Evolutionary conservation across 306 rosid genomes (phyloP), one percentile per base, ranked within the genome.

Genomic region (Ochetophila trinervis): DNA sequence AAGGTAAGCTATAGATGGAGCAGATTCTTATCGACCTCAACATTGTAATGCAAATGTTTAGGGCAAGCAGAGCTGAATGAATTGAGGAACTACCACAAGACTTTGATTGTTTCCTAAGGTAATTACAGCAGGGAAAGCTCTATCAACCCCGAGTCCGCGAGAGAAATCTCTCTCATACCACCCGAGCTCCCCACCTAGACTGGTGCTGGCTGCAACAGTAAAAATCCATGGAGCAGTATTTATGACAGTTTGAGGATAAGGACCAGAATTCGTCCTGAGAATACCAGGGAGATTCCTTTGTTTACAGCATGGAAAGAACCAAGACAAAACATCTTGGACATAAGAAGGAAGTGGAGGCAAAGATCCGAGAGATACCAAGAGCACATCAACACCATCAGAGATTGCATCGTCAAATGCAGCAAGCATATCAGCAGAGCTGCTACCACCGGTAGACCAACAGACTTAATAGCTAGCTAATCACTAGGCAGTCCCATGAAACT

Each of bases 361-460:
- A 12, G 88, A 74, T 14, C 93, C 89, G 8, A 87, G 78, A 66
- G 87, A 87, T 9, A 45, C 75, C 5, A 87, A 86, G 53, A 86
- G 67, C 64, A 86, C 58, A 56, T 84, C 78, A 3, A 86, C 88
- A 1, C 87, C 85, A 60, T 86, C 91, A 61, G 24, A 60, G 40
- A 81, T 76, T 49, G 91, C 92, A 57, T 83, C 88, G 40, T 81
- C 92, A 66, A 86, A 83, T 22, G 92, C 92, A 7, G 89, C 89
- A 55, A 86, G 89, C 18, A 86, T 18, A 42, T 86, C 91, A 2
- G 86, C 87, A 8, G 86, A 71, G 53, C 83, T 81, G 75, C 88
- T 81, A 8, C 76, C 83, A 10, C 86, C 88, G 22, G 79, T 65
- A 22, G 76, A 57, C 92, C 92, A 83, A 67, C 92, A 84, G 57